phyloP scores from a whole-genome alignment of 2,329 filamentous ascomycete genomes.

The Metarhizium sp. region DNA sequence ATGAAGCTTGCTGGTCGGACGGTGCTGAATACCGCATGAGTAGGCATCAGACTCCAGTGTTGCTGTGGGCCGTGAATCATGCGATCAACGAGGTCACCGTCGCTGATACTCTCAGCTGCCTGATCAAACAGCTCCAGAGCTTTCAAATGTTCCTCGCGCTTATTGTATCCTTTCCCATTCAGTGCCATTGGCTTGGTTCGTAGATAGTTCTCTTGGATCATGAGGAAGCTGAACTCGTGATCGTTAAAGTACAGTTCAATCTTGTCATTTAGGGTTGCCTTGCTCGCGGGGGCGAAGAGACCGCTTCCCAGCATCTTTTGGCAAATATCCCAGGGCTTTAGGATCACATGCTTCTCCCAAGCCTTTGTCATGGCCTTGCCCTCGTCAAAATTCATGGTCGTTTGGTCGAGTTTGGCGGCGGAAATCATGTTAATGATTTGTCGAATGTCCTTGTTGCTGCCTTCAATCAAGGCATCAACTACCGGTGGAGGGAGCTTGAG shows the following conservation, averaged over 20 bases:
- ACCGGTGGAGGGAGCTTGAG: slow-evolving; percentile 76
- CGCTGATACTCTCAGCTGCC: slow-evolving; percentile 92
- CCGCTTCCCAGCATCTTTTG: slow-evolving; percentile 83
- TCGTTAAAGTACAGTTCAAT: slow-evolving; percentile 99
- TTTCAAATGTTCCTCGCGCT: slow-evolving; percentile 66
- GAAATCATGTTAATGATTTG: slow-evolving; percentile 99
- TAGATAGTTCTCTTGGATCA: slow-evolving; percentile 98
- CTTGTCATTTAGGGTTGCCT: slow-evolving; percentile 88
- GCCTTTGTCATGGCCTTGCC: slow-evolving; percentile 92
- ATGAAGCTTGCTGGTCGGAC: slow-evolving; percentile 84
- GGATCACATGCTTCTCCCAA: slow-evolving; percentile 94
- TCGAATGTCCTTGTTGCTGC: slow-evolving; percentile 88
- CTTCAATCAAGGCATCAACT: slow-evolving; percentile 89
- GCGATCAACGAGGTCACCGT: slow-evolving; percentile 88
- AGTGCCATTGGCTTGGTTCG: slow-evolving; percentile 65
- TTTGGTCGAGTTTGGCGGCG: slow-evolving; percentile 81
- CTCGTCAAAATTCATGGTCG: slow-evolving; percentile 71
- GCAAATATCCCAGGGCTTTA: slow-evolving; percentile 98
- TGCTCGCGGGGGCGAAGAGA: slow-evolving; percentile 76
- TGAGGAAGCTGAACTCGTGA: slow-evolving; percentile 92
- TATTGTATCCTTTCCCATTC: slow-evolving; percentile 43
- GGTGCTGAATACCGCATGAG: slow-evolving; percentile 90
- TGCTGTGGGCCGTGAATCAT: slow-evolving; percentile 99
- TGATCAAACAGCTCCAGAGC: slow-evolving; percentile 77
- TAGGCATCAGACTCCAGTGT: slow-evolving; percentile 97